Evolutionary conservation across 495 filamentous ascomycete genomes (phyloP), one percentile per base, ranked within the genome.

Genomic region (Podospora sp.): DNA sequence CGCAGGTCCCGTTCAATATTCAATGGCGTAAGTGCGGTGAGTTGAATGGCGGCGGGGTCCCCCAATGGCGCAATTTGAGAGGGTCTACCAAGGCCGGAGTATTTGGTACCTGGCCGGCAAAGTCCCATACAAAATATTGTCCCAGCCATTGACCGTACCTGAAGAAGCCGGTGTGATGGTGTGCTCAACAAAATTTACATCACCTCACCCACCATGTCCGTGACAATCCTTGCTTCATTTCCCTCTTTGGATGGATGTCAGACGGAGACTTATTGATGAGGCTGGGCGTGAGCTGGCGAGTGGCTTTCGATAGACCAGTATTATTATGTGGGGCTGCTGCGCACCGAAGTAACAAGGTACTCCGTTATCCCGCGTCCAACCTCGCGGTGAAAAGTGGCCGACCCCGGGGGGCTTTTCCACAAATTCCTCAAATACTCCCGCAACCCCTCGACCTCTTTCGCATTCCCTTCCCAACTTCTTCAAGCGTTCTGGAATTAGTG

Each of bases 391-490:
- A 72, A 69, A 74, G 66, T 65, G 67, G 64, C 75, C 75, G 75
- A 70, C 53, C 60, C 68, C 73, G 73, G 73, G 67, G 62, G 68
- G 27, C 65, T 67, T 49, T 63, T 61, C 55, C 59, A 71, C 68
- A 75, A 75, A 72, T 77, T 75, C 71, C 75, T 77, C 75, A 77
- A 77, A 77, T 77, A 75, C 75, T 73, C 68, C 66, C 68, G 35
- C 68, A 25, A 40, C 18, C 40, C 63, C 71, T 68, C 73, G 68
- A 65, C 26, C 49, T 50, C 65, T 56, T 49, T 55, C 67, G 62
- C 65, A 46, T 46, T 52, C 61, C 64, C 68, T 65, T 61, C 68
- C 70, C 69, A 55, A 59, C 68, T 77, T 72, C 67, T 63, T 67
- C 69, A 69, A 68, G 71, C 73, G 60, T 68, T 36, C n/a, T 68